These are phyloP conservation scores for Pythium biforme DNA, from an alignment of 352 stramenopile genomes.

Conservation along the genomic window DNA sequence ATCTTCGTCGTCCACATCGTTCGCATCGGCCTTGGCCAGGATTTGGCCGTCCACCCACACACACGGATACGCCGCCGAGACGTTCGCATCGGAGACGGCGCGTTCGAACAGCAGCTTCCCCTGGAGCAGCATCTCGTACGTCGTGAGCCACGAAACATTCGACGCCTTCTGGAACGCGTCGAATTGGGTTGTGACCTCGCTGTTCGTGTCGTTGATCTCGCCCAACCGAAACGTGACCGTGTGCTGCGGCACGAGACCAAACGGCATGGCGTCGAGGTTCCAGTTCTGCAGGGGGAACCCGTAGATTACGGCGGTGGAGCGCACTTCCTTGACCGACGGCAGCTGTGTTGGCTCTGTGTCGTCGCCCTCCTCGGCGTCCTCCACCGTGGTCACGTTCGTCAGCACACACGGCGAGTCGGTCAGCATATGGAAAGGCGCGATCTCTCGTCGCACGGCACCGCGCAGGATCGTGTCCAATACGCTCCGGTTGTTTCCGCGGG, in stretches of 20 bases:
- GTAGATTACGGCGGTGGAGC: slow-evolving; percentile 36
- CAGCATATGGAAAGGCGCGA: slow-evolving; percentile 33
- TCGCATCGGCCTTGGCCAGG: too few relatives aligned
- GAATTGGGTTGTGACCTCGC: background rate
- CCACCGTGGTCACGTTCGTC: slow-evolving; percentile 2
- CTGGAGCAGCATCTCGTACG: slow-evolving; percentile 45
- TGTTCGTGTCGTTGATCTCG: slow-evolving; percentile 2
- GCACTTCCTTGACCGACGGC: slow-evolving; percentile 32
- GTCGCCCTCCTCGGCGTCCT: background rate
- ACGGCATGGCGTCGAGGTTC: slow-evolving; percentile 43
- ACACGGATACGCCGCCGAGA: slow-evolving; percentile 31
- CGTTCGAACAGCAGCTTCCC: slow-evolving; percentile 40
- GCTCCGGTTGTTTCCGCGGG: slow-evolving; percentile 6
- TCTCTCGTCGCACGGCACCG: slow-evolving; percentile 26
- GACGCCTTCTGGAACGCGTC: slow-evolving; percentile 21
- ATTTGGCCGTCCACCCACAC: too few relatives aligned
- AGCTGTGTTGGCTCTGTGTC: slow-evolving; percentile 18
- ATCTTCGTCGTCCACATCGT: too few relatives aligned
- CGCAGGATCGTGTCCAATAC: slow-evolving; percentile 42
- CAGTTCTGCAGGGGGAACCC: slow-evolving; percentile 39
- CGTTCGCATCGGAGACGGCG: slow-evolving; percentile 36
- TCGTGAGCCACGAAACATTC: slow-evolving; percentile 27
- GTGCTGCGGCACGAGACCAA: slow-evolving; percentile 20
- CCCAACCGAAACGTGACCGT: slow-evolving; percentile 20
- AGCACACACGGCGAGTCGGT: slow-evolving; percentile 32